phyloP scores from a whole-genome alignment of 352 stramenopile species.

The Phytophthora megakarya region DNA sequence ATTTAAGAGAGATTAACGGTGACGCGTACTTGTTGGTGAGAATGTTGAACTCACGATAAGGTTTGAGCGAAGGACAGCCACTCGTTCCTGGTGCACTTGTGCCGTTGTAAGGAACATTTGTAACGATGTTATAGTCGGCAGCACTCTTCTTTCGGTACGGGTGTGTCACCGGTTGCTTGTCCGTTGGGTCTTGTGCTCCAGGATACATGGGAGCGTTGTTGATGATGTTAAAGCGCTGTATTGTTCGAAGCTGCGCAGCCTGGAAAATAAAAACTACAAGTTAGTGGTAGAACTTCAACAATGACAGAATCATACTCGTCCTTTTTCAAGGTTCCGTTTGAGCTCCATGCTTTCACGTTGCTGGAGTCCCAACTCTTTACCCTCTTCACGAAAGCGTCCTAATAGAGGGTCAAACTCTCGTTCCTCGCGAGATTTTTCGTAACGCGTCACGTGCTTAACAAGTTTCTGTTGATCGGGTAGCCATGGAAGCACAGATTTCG shows the following conservation, averaged over 20 bases:
- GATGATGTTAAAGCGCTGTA: conserved; percentile 74
- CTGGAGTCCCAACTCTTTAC: conserved; percentile 43
- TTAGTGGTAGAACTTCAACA: not conserved
- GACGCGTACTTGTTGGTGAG: conserved; percentile 78
- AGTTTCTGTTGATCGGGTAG: conserved; percentile 50
- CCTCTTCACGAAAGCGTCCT: conserved; percentile 68
- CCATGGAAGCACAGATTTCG: conserved; percentile 73
- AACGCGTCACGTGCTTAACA: conserved; percentile 69
- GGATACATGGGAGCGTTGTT: conserved; percentile 62
- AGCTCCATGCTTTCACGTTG: conserved; percentile 38
- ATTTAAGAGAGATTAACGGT: not conserved
- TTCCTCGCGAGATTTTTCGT: conserved; percentile 73
- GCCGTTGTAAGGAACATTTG: conserved; percentile 39
- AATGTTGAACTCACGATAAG: conserved; percentile 71
- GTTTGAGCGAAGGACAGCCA: conserved; percentile 36
- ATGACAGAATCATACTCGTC: conserved; percentile 30
- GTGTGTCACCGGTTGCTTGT: conserved; percentile 41
- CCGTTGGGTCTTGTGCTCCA: conserved; percentile 49
- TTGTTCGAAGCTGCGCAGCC: conserved; percentile 62
- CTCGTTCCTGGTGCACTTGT: conserved; percentile 10
- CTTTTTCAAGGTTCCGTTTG: conserved; percentile 48
- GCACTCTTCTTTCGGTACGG: conserved; percentile 41
- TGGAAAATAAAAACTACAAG: conserved; percentile 13
- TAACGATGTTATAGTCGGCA: conserved; percentile 71
- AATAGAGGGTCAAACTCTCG: conserved; percentile 73